These are phyloP conservation scores for Sugiyamaella mastotermitis DNA, from an alignment of 805 yeast genomes.

Conservation along the genomic window DNA sequence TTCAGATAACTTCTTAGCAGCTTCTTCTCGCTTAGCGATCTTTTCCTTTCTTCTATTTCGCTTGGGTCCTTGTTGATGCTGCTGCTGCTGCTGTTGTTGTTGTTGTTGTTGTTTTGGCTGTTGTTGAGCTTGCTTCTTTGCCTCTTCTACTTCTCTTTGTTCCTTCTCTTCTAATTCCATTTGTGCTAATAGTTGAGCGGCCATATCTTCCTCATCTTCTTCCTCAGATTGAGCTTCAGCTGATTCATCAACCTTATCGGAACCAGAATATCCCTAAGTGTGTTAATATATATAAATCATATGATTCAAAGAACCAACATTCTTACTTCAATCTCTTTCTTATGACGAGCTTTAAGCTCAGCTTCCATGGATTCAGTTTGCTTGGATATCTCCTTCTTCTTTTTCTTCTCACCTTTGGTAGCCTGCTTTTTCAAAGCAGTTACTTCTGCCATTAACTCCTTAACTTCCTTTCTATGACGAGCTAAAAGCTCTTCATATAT, in stretches of 20 bases:
- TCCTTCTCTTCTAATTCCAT: conserved; percentile 38
- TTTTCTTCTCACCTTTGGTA: conserved; percentile 52
- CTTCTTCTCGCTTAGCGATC: conserved; percentile 69
- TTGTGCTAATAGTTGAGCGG: conserved; percentile 62
- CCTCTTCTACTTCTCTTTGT: conserved; percentile 17
- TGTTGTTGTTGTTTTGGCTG: conserved; percentile 4
- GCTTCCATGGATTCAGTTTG: conserved; percentile 57
- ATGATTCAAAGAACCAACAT: not conserved
- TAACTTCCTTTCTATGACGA: conserved; percentile 63
- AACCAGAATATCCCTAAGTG: too few species aligned
- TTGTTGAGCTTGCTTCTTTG: conserved; percentile 6
- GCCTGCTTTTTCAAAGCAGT: conserved; percentile 82
- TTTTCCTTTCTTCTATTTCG: conserved; percentile 84
- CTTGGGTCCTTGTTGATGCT: conserved; percentile 27
- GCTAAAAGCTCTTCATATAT: conserved; percentile 45
- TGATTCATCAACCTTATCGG: conserved; percentile 3
- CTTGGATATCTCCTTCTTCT: conserved; percentile 56
- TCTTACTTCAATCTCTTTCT: conserved; percentile 38
- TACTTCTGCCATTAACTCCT: conserved; percentile 57
- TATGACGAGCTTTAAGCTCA: conserved; percentile 49
- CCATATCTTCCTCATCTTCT: conserved; percentile 49
- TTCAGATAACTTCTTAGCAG: conserved; percentile 51
- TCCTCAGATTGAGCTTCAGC: conserved; percentile 25
- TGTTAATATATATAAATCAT: too few species aligned
- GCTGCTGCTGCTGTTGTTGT: conserved; percentile 6